Evolutionary conservation across 2,329 filamentous ascomycete species (phyloP).

Genomic region (Colletotrichum paranaense): DNA sequence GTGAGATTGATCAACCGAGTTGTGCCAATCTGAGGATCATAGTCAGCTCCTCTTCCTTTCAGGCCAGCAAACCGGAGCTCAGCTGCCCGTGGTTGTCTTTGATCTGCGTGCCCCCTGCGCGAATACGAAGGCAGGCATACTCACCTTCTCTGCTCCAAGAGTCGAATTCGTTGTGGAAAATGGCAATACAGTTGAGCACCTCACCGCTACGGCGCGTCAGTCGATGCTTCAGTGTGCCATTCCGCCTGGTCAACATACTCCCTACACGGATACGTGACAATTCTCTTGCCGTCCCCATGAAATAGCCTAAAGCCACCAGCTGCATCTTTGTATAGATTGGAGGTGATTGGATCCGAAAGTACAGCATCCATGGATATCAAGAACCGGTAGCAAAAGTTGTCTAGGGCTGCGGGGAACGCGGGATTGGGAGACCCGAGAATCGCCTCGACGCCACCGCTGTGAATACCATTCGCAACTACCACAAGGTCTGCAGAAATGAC

Average conservation of each 20-base stretch:
- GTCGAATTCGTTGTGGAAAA: conserved; percentile 43
- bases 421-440: conserved; percentile 44
- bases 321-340: conserved; percentile 29
- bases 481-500: conserved; percentile 49
- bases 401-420: conserved; percentile 41
- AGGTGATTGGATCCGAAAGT: conserved; percentile 42
- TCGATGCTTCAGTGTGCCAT: background rate
- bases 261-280: conserved; percentile 49
- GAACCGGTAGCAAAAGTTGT: conserved; percentile 51
- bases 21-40: conserved; percentile 21
- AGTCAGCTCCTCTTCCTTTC: background rate
- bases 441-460: conserved; percentile 45
- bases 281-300: conserved; percentile 36
- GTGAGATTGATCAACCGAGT: conserved; percentile 41
- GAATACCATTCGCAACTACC: conserved; percentile 58
- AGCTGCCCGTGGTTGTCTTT: too few relatives aligned
- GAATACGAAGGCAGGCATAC: background rate
- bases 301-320: conserved; percentile 34
- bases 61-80: background rate
- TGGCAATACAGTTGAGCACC: conserved; percentile 48
- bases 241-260: conserved; percentile 38
- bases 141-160: conserved; percentile 19
- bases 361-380: conserved; percentile 46
- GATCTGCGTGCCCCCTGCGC: too few relatives aligned
- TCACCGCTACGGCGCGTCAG: conserved; percentile 39